phyloP scores from a whole-genome alignment of 495 filamentous ascomycete genomes.

The Penicillium cosmopolitanum region DNA sequence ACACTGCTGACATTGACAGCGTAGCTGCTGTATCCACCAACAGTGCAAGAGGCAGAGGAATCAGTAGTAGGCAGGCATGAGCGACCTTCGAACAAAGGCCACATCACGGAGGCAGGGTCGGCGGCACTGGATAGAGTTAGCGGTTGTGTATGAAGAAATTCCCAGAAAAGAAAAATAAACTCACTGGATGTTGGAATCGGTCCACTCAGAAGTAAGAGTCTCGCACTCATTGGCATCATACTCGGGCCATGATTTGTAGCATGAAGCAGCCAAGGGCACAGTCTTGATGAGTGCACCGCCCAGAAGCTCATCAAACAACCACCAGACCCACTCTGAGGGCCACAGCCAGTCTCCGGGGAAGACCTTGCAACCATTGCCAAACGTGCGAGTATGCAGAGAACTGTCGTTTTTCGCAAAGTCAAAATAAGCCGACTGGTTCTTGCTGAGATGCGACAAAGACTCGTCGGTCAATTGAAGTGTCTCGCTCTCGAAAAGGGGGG shows the following conservation, averaged over 20 bases:
- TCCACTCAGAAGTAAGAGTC: conserved; percentile 30
- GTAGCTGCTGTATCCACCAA: conserved; percentile 62
- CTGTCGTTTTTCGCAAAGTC: conserved; percentile 24
- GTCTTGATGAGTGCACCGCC: conserved; percentile 59
- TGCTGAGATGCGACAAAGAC: conserved; percentile 37
- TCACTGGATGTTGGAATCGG: conserved; percentile 37
- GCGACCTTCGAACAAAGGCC: conserved; percentile 45
- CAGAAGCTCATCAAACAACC: conserved; percentile 47
- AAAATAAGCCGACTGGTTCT: conserved; percentile 25
- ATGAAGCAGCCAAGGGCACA: conserved; percentile 57
- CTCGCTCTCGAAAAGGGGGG: conserved; percentile 41
- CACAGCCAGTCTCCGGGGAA: conserved; percentile 53
- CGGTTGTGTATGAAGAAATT: background rate
- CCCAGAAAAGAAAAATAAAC: conserved; percentile 1
- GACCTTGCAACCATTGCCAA: conserved; percentile 46
- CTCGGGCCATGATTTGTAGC: conserved; percentile 52
- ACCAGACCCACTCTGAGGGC: conserved; percentile 46
- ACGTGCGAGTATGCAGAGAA: conserved; percentile 6
- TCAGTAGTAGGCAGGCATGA: conserved; percentile 40
- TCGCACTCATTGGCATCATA: conserved; percentile 49
- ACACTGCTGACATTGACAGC: conserved; percentile 56
- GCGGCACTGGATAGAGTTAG: conserved; percentile 25
- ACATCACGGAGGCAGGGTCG: conserved; percentile 48
- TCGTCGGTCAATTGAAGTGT: conserved; percentile 46
- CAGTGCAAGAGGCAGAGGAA: conserved; percentile 48